Conservation (phyloP, 768 basidiomycete genomes). For the Amylocystis lapponica region DNA sequence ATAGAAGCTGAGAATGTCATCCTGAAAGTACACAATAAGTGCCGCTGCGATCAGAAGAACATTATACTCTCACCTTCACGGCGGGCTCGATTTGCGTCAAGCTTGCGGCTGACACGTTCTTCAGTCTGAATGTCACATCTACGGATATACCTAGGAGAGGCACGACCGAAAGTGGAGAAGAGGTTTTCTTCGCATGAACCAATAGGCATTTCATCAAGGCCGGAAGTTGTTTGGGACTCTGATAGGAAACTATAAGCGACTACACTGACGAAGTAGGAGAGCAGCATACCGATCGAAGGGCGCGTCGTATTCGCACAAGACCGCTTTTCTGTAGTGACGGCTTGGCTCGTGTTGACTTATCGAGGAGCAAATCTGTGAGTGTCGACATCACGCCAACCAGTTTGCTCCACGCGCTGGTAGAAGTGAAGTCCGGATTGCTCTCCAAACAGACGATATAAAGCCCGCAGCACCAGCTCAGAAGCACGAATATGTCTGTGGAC, state of each 20-base stretch:
- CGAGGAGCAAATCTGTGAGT: conserved; percentile 54
- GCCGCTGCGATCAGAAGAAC: not conserved
- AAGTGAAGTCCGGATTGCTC: conserved; percentile 38
- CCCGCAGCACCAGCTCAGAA: conserved; percentile 66
- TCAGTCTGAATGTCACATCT: conserved; percentile 67
- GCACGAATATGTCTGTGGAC: conserved; percentile 56
- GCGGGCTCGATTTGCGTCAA: conserved; percentile 38
- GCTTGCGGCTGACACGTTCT: conserved; percentile 41
- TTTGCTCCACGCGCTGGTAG: conserved; percentile 43
- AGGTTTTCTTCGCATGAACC: conserved; percentile 41
- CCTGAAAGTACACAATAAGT: conserved; percentile 1
- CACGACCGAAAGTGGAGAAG: conserved; percentile 33
- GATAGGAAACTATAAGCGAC: not conserved
- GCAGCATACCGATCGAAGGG: conserved; percentile 53
- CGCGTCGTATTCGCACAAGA: conserved; percentile 55
- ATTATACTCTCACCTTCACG: conserved; percentile 35
- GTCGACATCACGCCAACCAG: conserved; percentile 54
- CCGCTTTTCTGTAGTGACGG: conserved; percentile 55
- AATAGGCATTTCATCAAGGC: conserved; percentile 50
- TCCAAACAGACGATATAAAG: conserved; percentile 50
- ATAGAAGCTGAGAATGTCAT: conserved; percentile 52
- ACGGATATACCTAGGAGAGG: conserved; percentile 64
- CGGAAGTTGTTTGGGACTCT: conserved; percentile 40
- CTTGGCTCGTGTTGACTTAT: conserved; percentile 48
- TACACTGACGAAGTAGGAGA: too few species aligned